Evolutionary conservation across 768 basidiomycete genomes (phyloP).

Genomic region (Boletus rufocinnamomeus): DNA sequence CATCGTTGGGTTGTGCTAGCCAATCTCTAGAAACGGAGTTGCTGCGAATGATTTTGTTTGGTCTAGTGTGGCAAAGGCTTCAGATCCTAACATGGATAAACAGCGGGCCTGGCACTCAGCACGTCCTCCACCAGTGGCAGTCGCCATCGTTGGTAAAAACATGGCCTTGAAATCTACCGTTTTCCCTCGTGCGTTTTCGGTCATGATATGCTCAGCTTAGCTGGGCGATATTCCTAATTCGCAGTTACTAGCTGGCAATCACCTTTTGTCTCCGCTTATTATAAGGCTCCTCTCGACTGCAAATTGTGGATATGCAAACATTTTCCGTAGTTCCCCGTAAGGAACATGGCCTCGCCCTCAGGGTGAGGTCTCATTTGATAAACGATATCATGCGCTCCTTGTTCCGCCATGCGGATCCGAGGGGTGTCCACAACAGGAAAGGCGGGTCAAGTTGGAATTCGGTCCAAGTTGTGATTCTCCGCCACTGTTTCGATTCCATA

Average conservation of each 20-base stretch:
- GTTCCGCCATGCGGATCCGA: no score
- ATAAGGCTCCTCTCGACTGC: not conserved
- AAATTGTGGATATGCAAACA: not conserved
- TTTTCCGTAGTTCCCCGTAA: not conserved
- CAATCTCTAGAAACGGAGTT: constrained; percentile 14
- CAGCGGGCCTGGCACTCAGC: constrained; percentile 1
- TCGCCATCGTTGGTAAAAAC: not conserved
- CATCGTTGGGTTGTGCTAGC: constrained; percentile 47
- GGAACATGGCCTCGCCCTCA: not conserved
- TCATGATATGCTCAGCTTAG: not conserved
- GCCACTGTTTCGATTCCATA: not conserved
- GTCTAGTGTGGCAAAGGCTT: constrained; percentile 26
- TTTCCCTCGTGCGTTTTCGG: not conserved
- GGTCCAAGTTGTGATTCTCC: constrained; percentile 9
- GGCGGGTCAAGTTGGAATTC: no score
- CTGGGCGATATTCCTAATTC: not conserved
- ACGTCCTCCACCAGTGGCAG: not conserved
- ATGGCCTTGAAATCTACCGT: not conserved
- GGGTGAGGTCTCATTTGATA: not conserved
- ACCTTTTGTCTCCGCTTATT: not conserved
- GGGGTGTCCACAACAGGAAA: not conserved
- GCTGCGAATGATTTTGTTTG: constrained; percentile 26
- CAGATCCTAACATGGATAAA: constrained; percentile 29
- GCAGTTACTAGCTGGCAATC: not conserved
- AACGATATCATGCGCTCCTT: not conserved